Conservation (phyloP, 352 stramenopile genomes). For the Thraustochytrium striatum region DNA sequence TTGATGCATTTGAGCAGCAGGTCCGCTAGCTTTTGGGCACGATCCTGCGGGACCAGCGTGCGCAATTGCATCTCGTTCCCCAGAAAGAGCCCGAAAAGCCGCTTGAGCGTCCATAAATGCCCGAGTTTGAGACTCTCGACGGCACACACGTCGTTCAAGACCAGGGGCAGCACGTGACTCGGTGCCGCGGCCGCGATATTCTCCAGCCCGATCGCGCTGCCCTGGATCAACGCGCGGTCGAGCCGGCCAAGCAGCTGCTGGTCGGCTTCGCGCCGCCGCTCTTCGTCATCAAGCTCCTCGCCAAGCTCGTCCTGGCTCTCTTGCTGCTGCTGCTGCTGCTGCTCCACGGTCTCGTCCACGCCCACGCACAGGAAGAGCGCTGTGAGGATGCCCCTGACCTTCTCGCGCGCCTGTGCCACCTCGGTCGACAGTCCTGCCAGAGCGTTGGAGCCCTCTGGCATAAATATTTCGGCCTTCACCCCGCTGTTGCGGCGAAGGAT, state of each 20-base stretch:
- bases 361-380: not conserved
- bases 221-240: not conserved
- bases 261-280: no score
- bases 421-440: no score
- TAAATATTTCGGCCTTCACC: not conserved
- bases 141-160: not conserved
- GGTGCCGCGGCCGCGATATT: not conserved
- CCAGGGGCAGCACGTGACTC: constrained; percentile 6
- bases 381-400: not conserved
- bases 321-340: no score
- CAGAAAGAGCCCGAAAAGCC: not conserved
- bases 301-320: no score
- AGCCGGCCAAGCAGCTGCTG: not conserved
- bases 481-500: not conserved
- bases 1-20: constrained; percentile 15
- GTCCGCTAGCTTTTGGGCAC: not conserved
- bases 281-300: no score
- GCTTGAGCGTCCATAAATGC: constrained; percentile 3
- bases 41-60: not conserved
- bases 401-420: no score
- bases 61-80: not conserved
- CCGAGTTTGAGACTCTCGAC: not conserved
- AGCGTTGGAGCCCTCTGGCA: no score
- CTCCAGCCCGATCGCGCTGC: constrained; percentile 2
- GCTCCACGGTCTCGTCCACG: no score